These are phyloP conservation scores for Iris pallida DNA, from an alignment of 116 monocot genomes.

Conservation along the genomic window DNA sequence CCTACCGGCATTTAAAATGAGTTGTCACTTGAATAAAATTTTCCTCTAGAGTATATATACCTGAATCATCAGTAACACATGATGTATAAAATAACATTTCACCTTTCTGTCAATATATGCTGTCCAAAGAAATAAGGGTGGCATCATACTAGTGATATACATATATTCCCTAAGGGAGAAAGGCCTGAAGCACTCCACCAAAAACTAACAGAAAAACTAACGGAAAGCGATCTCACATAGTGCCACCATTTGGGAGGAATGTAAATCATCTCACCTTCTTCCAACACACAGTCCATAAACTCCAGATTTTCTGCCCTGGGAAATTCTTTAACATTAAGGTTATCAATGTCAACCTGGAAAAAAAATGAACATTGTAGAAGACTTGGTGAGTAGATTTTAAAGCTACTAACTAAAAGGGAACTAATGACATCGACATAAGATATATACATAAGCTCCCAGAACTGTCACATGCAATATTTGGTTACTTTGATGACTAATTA, in stretches of 20 bases:
- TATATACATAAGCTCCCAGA: too few species aligned
- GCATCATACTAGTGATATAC: neutral
- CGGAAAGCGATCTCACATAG: constrained; percentile 90
- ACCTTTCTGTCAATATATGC: neutral
- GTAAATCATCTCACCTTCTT: constrained; percentile 97
- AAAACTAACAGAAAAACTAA: constrained; percentile 97
- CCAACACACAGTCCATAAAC: constrained; percentile 84
- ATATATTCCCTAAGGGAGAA: neutral
- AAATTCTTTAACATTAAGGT: constrained; percentile 52
- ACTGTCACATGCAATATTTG: too few species aligned
- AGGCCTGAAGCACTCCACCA: constrained; percentile 64
- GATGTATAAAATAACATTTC: constrained; percentile 9
- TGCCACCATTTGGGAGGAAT: constrained; percentile 99
- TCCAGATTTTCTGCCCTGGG: constrained; percentile 64
- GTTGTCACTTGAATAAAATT: too few species aligned
- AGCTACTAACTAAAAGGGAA: too few species aligned
- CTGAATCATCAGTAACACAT: neutral
- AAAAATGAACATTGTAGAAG: too few species aligned
- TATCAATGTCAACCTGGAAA: constrained; percentile 86
- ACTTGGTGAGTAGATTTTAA: too few species aligned
- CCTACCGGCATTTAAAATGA: too few species aligned
- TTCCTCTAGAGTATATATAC: too few species aligned
- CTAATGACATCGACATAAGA: too few species aligned
- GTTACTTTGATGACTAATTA: too few species aligned
- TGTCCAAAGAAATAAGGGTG: neutral